Conservation (phyloP, 768 basidiomycete genomes). For the Galerina sulciceps region DNA sequence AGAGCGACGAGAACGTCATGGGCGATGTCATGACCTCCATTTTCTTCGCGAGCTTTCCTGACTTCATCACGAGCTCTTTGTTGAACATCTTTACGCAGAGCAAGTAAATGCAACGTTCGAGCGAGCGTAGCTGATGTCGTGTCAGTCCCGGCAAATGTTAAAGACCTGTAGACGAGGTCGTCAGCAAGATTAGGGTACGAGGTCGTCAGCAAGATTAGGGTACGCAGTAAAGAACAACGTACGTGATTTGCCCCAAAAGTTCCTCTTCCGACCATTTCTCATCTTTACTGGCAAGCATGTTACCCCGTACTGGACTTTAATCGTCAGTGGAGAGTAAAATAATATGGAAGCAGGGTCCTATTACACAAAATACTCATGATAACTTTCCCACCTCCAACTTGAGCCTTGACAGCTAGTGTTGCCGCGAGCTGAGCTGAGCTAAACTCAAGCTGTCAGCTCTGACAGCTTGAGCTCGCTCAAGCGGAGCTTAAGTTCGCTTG, state of each 20-base stretch:
- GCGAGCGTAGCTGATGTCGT: constrained; percentile 45
- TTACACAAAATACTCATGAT: constrained; percentile 50
- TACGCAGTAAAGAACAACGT: not conserved
- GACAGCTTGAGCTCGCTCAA: too few species aligned
- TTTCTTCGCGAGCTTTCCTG: constrained; percentile 22
- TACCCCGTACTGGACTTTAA: constrained; percentile 35
- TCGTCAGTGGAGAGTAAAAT: too few species aligned
- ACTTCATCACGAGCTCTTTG: constrained; percentile 43
- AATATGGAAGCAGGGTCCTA: constrained; percentile 10
- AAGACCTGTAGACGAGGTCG: constrained; percentile 12
- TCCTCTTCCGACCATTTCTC: constrained; percentile 37
- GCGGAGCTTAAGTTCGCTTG: too few species aligned
- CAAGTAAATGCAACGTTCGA: constrained; percentile 38
- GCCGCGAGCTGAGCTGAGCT: too few species aligned
- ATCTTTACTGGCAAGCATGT: constrained; percentile 32
- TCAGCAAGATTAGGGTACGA: not conserved
- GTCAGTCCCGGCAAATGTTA: constrained; percentile 45
- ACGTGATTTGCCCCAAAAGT: constrained; percentile 35
- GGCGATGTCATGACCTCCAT: constrained; percentile 24
- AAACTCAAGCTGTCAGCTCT: too few species aligned
- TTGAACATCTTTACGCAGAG: constrained; percentile 31
- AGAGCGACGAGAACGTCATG: constrained; percentile 42
- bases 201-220: not conserved
- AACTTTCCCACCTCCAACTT: constrained; percentile 46
- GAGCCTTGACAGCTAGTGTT: constrained; percentile 19